Evolutionary conservation across 108 stramenopile species (phyloP).

Genomic region (Licmophora abbreviata): DNA sequence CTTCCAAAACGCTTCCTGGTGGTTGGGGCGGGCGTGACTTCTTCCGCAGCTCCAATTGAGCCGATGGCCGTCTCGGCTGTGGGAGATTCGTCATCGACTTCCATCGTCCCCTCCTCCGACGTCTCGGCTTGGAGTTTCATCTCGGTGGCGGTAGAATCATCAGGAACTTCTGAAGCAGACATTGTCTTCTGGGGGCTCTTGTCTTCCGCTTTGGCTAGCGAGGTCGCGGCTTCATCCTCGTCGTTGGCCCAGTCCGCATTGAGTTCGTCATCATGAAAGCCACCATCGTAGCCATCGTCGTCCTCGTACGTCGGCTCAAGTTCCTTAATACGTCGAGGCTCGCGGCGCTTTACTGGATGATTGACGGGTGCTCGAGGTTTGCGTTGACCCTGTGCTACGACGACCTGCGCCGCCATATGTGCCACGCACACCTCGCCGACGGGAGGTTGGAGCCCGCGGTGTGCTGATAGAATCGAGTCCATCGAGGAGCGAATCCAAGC

Average conservation of each 20-base stretch:
- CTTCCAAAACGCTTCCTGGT: slow-evolving; percentile 12
- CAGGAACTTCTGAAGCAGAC: too few species aligned
- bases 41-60: slow-evolving; percentile 5
- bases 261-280: slow-evolving; percentile 1
- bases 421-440: slow-evolving; percentile 3
- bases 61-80: not conserved
- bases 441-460: not conserved
- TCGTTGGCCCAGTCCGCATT: not conserved
- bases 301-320: not conserved
- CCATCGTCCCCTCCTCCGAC: not conserved
- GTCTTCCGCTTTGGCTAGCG: not conserved
- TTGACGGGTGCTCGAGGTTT: slow-evolving; percentile 5
- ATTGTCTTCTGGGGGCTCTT: not conserved
- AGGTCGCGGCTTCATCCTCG: not conserved
- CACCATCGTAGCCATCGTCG: slow-evolving; percentile 21
- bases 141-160: not conserved
- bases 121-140: not conserved
- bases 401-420: slow-evolving; percentile 4
- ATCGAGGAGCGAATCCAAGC: slow-evolving; percentile 7
- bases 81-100: not conserved
- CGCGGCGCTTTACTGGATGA: too few species aligned
- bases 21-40: slow-evolving; percentile 10
- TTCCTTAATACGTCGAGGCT: too few species aligned
- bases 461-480: slow-evolving; percentile 1
- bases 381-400: not conserved